Percentiles rank a stretch among this genome's conserved stretches.
Evolutionary conservation across 2,329 filamentous ascomycete species (phyloP).

Genomic region (Rhynchosporium secalis): DNA sequence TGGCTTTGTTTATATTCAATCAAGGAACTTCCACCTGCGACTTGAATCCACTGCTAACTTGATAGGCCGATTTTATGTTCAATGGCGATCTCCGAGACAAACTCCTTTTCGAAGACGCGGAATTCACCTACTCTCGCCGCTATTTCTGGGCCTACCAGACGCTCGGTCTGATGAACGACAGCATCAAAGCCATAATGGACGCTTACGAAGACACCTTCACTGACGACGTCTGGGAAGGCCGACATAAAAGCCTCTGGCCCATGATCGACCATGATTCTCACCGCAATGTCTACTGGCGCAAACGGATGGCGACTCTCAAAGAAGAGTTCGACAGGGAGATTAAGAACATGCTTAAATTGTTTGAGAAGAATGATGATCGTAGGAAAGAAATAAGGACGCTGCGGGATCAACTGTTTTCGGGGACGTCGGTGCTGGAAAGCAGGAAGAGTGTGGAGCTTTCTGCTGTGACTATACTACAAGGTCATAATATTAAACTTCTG

Average conservation of each 20-base stretch:
- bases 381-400: constrained; percentile 56
- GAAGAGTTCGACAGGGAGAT: constrained; percentile 50
- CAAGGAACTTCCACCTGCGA: no score
- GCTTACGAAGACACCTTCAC: constrained; percentile 59
- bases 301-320: constrained; percentile 48
- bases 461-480: constrained; percentile 54
- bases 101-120: constrained; percentile 59
- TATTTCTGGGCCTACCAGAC: constrained; percentile 66
- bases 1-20: no score
- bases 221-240: constrained; percentile 58
- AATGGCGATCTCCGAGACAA: constrained; percentile 55
- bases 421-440: constrained; percentile 62
- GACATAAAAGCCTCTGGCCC: constrained; percentile 56
- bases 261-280: constrained; percentile 48
- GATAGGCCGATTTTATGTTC: constrained; percentile 57
- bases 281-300: constrained; percentile 49
- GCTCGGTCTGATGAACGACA: constrained; percentile 58
- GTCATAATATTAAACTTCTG: constrained; percentile 60
- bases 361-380: constrained; percentile 49
- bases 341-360: constrained; percentile 39
- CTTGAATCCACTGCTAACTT: background rate
- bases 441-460: constrained; percentile 58
- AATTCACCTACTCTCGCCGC: constrained; percentile 60
- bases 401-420: constrained; percentile 62
- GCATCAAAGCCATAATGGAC: constrained; percentile 58